Evolutionary conservation across 495 filamentous ascomycete genomes (phyloP).

Genomic region (Extremus antarcticus): DNA sequence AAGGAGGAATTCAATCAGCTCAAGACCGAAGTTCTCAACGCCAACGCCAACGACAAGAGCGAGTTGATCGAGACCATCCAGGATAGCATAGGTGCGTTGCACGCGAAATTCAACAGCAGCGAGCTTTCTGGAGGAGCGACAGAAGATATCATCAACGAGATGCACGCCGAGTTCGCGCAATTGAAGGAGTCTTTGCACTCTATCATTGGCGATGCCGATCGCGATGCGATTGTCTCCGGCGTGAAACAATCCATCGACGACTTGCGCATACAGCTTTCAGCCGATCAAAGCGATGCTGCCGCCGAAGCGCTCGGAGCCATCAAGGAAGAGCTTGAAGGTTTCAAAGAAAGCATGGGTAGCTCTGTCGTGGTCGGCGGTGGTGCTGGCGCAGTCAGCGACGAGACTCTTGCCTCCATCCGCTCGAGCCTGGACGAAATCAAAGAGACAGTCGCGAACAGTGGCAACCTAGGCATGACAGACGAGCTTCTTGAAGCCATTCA

Average conservation of each 20-base stretch:
- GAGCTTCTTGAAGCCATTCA: conserved; percentile 37
- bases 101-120: conserved; percentile 20
- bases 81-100: conserved; percentile 26
- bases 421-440: conserved; percentile 27
- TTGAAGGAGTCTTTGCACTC: conserved; percentile 61
- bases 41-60: conserved; percentile 26
- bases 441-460: background rate
- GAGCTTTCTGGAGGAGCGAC: conserved; percentile 7
- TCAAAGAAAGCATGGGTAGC: conserved; percentile 25
- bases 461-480: conserved; percentile 20
- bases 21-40: conserved; percentile 24
- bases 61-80: conserved; percentile 30
- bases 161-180: conserved; percentile 46
- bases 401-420: conserved; percentile 37
- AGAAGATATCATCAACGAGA: conserved; percentile 22
- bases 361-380: conserved; percentile 24
- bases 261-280: conserved; percentile 24
- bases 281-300: conserved; percentile 22
- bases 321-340: conserved; percentile 23
- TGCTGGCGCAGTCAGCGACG: conserved; percentile 34
- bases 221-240: conserved; percentile 41
- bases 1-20: conserved; percentile 53
- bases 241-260: conserved; percentile 28
- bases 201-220: conserved; percentile 47
- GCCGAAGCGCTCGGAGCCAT: conserved; percentile 26